These are phyloP conservation scores for Cornus kousa DNA, from an alignment of 148 eudicot species.

Conservation along the genomic window DNA sequence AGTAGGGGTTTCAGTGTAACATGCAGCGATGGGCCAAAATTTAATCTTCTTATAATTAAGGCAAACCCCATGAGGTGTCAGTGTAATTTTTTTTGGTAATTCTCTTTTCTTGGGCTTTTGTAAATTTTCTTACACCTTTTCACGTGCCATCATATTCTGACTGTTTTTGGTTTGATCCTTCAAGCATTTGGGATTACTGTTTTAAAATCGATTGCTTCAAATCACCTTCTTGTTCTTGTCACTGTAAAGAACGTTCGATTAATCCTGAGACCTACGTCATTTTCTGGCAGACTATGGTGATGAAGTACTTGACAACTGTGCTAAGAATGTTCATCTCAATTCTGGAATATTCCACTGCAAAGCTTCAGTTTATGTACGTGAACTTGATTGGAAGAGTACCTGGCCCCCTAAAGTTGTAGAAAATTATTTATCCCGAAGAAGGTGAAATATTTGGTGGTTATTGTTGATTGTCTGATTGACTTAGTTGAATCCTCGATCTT, in stretches of 20 bases:
- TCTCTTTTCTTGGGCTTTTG: too few relatives aligned
- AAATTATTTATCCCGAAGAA: conserved; percentile 22
- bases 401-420: conserved; percentile 60
- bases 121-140: too few relatives aligned
- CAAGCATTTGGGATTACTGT: too few relatives aligned
- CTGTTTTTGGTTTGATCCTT: too few relatives aligned
- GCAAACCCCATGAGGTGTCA: too few relatives aligned
- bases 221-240: background rate
- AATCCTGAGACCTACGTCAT: background rate
- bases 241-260: background rate
- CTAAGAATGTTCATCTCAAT: conserved; percentile 64
- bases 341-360: conserved; percentile 39
- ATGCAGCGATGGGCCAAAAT: too few relatives aligned
- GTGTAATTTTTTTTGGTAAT: too few relatives aligned
- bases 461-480: background rate
- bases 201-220: too few relatives aligned
- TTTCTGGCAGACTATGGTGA: conserved; percentile 60
- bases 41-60: too few relatives aligned
- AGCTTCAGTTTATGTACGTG: conserved; percentile 74
- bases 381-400: conserved; percentile 84
- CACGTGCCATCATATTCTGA: too few relatives aligned
- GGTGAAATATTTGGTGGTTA: conserved; percentile 24
- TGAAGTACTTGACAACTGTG: conserved; percentile 74
- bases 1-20: too few relatives aligned
- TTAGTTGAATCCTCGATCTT: background rate